A percentile compares a stretch with the other conserved stretches of the same genome.
phyloP scores from a whole-genome alignment of 345 rosid genomes.

The Camelina neglecta region DNA sequence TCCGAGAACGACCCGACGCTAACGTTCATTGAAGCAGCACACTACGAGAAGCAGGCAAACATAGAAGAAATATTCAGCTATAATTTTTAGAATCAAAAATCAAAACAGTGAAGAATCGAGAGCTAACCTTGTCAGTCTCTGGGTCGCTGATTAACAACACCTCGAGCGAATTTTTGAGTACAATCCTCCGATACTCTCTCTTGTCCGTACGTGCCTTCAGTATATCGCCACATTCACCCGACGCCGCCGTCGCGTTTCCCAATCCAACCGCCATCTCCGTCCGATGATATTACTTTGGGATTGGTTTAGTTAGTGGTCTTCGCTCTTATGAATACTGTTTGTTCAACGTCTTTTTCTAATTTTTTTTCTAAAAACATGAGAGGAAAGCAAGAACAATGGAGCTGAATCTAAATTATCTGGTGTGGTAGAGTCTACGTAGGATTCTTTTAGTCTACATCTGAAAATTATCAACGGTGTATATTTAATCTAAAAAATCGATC shows the following conservation, averaged over 20 bases:
- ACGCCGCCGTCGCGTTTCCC: slow-evolving; percentile 18
- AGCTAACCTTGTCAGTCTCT: slow-evolving; percentile 73
- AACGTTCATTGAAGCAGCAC: slow-evolving; percentile 92
- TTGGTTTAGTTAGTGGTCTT: not conserved
- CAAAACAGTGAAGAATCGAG: not conserved
- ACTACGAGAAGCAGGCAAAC: slow-evolving; percentile 48
- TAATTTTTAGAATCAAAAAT: no score
- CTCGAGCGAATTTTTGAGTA: slow-evolving; percentile 67
- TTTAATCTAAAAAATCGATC: no score
- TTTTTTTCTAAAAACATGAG: not conserved
- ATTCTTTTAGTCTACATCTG: no score
- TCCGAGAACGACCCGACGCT: slow-evolving; percentile 74
- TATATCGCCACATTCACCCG: slow-evolving; percentile 45
- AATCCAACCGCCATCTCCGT: slow-evolving; percentile 52
- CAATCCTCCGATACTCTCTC: slow-evolving; percentile 70
- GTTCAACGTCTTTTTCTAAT: slow-evolving; percentile 1
- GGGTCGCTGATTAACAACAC: slow-evolving; percentile 82
- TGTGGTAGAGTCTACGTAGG: slow-evolving; percentile 1
- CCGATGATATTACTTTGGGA: not conserved
- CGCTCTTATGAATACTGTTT: not conserved
- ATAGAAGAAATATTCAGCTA: not conserved
- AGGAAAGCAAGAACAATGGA: not conserved
- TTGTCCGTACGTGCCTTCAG: slow-evolving; percentile 74
- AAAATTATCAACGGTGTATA: no score
- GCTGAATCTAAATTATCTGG: not conserved